Evolutionary conservation across 225 moss, liverwort and hornwort genomes (phyloP), one percentile per base, ranked within the genome.

Genomic region (Sphagnum tenellum): DNA sequence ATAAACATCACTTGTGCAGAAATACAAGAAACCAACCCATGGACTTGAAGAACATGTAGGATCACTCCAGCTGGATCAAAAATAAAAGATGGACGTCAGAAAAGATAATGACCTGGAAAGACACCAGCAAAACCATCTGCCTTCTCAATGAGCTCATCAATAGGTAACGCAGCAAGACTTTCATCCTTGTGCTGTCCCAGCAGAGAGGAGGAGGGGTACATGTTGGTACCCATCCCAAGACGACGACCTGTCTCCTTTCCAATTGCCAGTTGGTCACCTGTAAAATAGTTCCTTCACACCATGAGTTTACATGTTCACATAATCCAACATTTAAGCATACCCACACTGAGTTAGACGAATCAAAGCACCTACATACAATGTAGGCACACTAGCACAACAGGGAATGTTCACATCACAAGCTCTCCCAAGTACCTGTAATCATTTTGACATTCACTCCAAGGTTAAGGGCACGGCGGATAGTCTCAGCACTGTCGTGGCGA

Each of bases 91-190:
- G 29, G 1, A 29, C 29, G 0, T 29, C 29, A 29, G 29, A 29
- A 29, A 29, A 29, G 29, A 29, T 29, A 29, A 44, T 66, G 69
- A 86, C 86, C 86, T 66, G 92, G 92, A 66, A 86, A 92, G 45
- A 89, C 92, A 45, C 92, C 92, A 0, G 92, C 92, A 62, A 92
- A 92, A 4, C 92, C 92, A 59, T 92, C 92, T 9, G 92, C 92
- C 63, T 82, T 83, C 69, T 86, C 87, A 63, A 92, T 89, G 4
- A 92, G 82, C 56, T 87, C 89, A 58, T 87, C 91, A 2, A 89
- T 68, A 29, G 79, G 80, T 59, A 83, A 61, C 4, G 80, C 74
- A 61, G 83, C 77, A 60, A 80, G 73, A 62, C 70, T 69, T 62
- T 62, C 84, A 51, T 87, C 80, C 65, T 75, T 82, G 0, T 81